Percentiles rank a stretch among this genome's conserved stretches.
These are phyloP conservation scores for Pholiota adiposa DNA, from an alignment of 1,284 basidiomycete genomes.

Conservation along the genomic window DNA sequence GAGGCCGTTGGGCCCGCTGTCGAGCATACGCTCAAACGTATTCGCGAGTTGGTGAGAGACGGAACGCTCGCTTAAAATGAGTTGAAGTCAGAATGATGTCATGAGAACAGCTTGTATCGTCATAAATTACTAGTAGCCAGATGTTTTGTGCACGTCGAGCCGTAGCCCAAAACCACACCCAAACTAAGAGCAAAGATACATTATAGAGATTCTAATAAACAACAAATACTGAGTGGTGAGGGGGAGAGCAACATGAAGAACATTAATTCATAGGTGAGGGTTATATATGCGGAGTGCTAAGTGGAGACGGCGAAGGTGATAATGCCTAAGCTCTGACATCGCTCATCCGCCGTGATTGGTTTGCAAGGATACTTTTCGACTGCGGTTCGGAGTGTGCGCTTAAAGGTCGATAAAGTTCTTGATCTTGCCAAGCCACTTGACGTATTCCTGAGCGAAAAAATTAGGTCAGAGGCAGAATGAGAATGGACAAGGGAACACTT, in stretches of 20 bases:
- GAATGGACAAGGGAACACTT: constrained; percentile 24
- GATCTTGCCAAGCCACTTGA: constrained; percentile 86
- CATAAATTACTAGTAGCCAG: too few relatives aligned
- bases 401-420: constrained; percentile 83
- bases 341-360: too few relatives aligned
- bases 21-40: constrained; percentile 9
- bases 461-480: constrained; percentile 6
- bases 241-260: neutral
- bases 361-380: neutral
- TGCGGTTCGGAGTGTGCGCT: neutral
- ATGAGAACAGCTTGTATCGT: too few relatives aligned
- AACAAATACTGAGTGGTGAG: neutral
- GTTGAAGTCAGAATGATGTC: too few relatives aligned
- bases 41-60: constrained; percentile 4
- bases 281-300: too few relatives aligned
- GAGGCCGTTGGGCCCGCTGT: constrained; percentile 23
- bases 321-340: too few relatives aligned
- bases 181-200: too few relatives aligned
- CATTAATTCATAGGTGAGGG: neutral
- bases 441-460: constrained; percentile 77
- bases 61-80: neutral
- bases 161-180: too few relatives aligned
- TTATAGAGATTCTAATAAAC: neutral
- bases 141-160: too few relatives aligned
- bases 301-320: too few relatives aligned